Base-by-base conservation (phyloP, 2,329 filamentous ascomycete species). In the Trichoderma harzianum region DNA sequence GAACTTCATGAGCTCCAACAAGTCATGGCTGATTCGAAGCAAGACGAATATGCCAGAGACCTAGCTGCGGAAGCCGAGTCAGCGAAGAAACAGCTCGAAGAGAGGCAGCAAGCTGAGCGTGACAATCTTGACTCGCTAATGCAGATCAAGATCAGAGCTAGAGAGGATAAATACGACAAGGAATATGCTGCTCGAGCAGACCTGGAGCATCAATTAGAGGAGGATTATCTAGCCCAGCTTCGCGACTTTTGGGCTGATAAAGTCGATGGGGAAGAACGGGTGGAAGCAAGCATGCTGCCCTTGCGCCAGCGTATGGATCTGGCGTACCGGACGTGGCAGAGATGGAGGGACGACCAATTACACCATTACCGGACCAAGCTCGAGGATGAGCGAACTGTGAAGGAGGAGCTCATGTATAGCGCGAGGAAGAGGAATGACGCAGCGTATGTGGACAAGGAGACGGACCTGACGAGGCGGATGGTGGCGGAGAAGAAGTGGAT, bases 401-500 rank as follows among this genome's bases (percentile, higher is more conserved):
- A 79, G 18, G 79, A 82, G 66, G 85, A 86, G 77, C 74, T 84
- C 70, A 82, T 84, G 79, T 81, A 83, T 30, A 82, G 82, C 39
- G 78, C 79, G 66, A 81, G 78, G 67, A 74, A 76, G 34, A 77
- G 80, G 21, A 72, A 82, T 28, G 73, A 76, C 18, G 79, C 77
- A n/a, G 69, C 75, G 24, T 76, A 68, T 39, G 78, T 77, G 2
- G 77, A 78, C 21, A 78, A 78, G 58, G 77, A 78, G 62, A 75
- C 74, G 18, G 81, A 81, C 18, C 76, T 82, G 28, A 72, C 73
- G 51, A 78, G 74, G 65, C 80, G 79, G 34, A 81, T 81, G 62
- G 75, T 74, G 7, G 85, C 84, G 0, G 86, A 89, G 79, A 77
- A 80, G 71, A 80, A 78, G 70, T 89, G 87, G 87, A 77, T 84